Base-by-base conservation (phyloP, 805 yeast genomes). In the Myxozyma geophila region DNA sequence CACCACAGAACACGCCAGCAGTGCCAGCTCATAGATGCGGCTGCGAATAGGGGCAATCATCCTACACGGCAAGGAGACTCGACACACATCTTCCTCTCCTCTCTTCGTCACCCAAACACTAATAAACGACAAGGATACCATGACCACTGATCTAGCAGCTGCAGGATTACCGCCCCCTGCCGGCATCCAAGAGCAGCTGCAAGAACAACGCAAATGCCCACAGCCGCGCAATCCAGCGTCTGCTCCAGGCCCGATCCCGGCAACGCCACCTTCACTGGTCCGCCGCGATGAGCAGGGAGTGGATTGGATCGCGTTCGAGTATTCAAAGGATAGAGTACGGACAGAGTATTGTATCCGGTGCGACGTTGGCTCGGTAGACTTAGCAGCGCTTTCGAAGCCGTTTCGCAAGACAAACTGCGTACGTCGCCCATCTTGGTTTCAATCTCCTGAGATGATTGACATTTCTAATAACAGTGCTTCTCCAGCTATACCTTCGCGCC, bases 401-500 rank as follows among this genome's bases (percentile, higher is more conserved):
- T 82, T 82, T 67, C 64, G 75, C 53, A 59, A 49, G 10, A 74
- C 75, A 17, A 82, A 82, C 71, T 80, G 85, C 68, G 64, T 63
- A 52, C 10, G 67, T 35, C n/a, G n/a, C 10, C 10, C 37, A 33
- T 47, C 28, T 28, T 28, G 28, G 2, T 28, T 28, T 28, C 2
- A 44, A 2, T 35, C 1, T 21, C n/a, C 50, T 46, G n/a, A 2
- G 7, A 13, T 35, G 37, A 17, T 13, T 36, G 36, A 19, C 40
- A 10, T n/a, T 47, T 21, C 49, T 54, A 19, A 54, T 43, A 28
- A n/a, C 36, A 39, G 28, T 50, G 19, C 10, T n/a, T n/a, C 10
- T 40, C 8, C 23, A 63, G 67, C 77, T 82, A 5, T 82, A 82
- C 63, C 83, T 83, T 8, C 72, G 80, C n/a, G 85, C 84, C 0